Conservation (phyloP, 208 protist genomes). For the Trypanosoma cruzi region DNA sequence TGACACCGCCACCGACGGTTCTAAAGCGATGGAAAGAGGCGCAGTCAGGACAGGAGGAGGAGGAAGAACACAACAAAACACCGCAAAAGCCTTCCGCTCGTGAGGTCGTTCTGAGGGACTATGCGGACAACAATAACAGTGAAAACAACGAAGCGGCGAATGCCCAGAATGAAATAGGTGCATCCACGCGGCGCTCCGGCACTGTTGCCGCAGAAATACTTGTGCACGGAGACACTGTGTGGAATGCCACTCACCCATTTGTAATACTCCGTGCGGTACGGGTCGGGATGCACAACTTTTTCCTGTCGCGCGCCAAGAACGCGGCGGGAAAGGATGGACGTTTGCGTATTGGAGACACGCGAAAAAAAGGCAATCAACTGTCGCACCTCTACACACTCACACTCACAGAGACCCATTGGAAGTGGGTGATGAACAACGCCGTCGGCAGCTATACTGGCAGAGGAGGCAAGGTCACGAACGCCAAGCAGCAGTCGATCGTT, state of each 20-base stretch:
- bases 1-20: slow-evolving; percentile 15
- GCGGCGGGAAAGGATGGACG: background rate
- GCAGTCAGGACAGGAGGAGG: background rate
- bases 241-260: background rate
- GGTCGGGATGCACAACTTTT: slow-evolving; percentile 31
- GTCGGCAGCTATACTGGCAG: slow-evolving; percentile 5
- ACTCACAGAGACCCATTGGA: slow-evolving; percentile 63
- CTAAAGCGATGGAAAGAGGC: slow-evolving; percentile 6
- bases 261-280: slow-evolving; percentile 29
- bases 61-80: slow-evolving; percentile 3
- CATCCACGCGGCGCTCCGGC: slow-evolving; percentile 6
- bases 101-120: background rate
- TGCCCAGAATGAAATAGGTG: background rate
- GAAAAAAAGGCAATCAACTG: slow-evolving; percentile 8
- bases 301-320: slow-evolving; percentile 10
- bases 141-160: background rate
- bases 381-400: slow-evolving; percentile 29
- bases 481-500: slow-evolving; percentile 23
- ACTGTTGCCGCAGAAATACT: slow-evolving; percentile 11
- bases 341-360: background rate
- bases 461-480: background rate
- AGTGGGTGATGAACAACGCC: slow-evolving; percentile 61
- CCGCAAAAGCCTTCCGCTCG: slow-evolving; percentile 2
- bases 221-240: background rate
- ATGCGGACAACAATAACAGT: background rate